Percentiles rank a stretch among this genome's conserved stretches.
These are phyloP conservation scores for Alternaria triticina DNA, from an alignment of 2,329 filamentous ascomycete species.

Conservation along the genomic window DNA sequence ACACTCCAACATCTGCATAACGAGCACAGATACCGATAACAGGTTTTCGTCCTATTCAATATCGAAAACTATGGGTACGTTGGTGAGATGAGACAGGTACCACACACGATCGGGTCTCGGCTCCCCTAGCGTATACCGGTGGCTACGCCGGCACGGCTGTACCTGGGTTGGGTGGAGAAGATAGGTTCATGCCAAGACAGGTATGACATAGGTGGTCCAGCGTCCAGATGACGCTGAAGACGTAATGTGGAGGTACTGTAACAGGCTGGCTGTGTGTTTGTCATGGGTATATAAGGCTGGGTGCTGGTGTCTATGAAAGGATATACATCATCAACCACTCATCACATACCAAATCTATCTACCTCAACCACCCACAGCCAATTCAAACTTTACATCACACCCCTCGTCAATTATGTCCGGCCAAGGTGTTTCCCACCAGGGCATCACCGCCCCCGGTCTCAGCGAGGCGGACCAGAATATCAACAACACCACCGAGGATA, in stretches of 20 bases:
- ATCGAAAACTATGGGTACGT: neutral
- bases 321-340: neutral
- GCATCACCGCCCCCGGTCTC: conserved; percentile 25
- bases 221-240: neutral
- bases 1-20: neutral
- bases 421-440: conserved; percentile 11
- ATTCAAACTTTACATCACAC: neutral
- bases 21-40: neutral
- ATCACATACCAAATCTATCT: neutral
- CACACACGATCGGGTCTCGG: conserved; percentile 1
- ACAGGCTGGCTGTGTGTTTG: neutral
- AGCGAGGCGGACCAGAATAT: conserved; percentile 29
- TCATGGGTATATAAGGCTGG: neutral
- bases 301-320: neutral
- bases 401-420: neutral
- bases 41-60: neutral
- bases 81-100: neutral
- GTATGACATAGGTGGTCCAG: neutral
- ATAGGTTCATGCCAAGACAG: neutral
- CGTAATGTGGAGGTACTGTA: neutral
- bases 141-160: neutral
- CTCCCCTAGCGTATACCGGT: neutral
- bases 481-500: conserved; percentile 30
- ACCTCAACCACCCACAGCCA: neutral
- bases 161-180: neutral